phyloP scores from a whole-genome alignment of 1,284 basidiomycete species.

The Earliella scabrosa region DNA sequence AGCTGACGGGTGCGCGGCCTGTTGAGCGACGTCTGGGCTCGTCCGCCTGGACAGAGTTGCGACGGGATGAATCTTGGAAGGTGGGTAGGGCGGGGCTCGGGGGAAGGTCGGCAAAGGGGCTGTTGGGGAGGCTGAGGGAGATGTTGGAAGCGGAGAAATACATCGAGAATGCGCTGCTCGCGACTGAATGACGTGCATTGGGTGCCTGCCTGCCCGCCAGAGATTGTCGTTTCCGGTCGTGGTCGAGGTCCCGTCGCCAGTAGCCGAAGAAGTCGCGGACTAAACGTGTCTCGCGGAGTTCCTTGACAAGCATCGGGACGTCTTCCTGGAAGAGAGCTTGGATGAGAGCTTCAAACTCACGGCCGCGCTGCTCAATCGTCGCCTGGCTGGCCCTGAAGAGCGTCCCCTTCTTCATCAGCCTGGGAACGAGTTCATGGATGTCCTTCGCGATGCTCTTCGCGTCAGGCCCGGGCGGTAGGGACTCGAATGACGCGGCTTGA shows the following conservation, averaged over 20 bases:
- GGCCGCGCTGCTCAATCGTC: conserved; percentile 63
- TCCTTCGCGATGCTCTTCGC: conserved; percentile 69
- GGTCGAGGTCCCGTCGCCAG: conserved; percentile 73
- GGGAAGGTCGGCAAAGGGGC: conserved; percentile 41
- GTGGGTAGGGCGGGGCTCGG: conserved; percentile 24
- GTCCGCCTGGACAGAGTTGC: conserved; percentile 11
- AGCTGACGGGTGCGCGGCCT: conserved; percentile 7
- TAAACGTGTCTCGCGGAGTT: conserved; percentile 59
- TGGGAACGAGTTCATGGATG: conserved; percentile 67
- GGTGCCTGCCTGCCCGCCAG: conserved; percentile 7
- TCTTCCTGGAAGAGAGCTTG: conserved; percentile 59
- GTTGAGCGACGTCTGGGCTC: conserved; percentile 13
- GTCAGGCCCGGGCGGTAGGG: conserved; percentile 81
- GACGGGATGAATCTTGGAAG: conserved; percentile 9
- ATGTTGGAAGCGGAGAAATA: conserved; percentile 55
- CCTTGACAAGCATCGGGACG: conserved; percentile 65
- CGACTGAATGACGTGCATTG: conserved; percentile 32
- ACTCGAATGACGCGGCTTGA: conserved; percentile 79
- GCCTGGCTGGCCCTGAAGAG: conserved; percentile 71
- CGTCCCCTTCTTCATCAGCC: conserved; percentile 69
- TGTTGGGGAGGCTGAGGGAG: conserved; percentile 39
- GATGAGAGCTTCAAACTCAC: conserved; percentile 62
- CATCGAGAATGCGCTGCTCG: conserved; percentile 53
- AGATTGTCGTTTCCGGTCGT: conserved; percentile 44
- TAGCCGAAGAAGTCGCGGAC: conserved; percentile 78